Conservation (phyloP, 129 eudicot genomes). For the Lactuca sativa region DNA sequence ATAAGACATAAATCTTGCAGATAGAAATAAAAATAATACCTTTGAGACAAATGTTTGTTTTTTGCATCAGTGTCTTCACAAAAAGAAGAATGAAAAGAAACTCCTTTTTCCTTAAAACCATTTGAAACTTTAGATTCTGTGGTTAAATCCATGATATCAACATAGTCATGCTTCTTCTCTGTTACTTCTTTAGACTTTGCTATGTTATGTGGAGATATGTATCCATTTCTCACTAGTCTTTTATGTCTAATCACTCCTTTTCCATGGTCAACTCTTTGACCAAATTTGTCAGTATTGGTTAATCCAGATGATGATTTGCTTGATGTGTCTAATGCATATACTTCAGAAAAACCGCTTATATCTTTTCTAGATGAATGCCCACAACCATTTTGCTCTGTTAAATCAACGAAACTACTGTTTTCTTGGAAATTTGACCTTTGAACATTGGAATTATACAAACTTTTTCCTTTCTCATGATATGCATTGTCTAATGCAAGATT, state of each 20-base stretch:
- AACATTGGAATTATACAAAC: slow-evolving; percentile 25
- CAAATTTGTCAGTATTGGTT: slow-evolving; percentile 6
- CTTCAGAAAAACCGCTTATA: slow-evolving; percentile 28
- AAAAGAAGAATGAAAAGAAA: slow-evolving; percentile 30
- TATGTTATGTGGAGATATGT: slow-evolving; percentile 73
- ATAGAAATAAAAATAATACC: slow-evolving; percentile 28
- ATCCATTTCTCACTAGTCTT: slow-evolving; percentile 72
- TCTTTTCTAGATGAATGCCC: slow-evolving; percentile 19
- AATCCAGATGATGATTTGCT: slow-evolving; percentile 24
- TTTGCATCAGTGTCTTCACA: slow-evolving; percentile 34
- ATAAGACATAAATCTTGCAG: not conserved
- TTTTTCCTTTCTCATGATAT: slow-evolving; percentile 39
- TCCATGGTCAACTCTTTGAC: not conserved
- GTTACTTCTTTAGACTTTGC: slow-evolving; percentile 48
- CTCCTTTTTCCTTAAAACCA: slow-evolving; percentile 53
- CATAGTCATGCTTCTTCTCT: slow-evolving; percentile 33
- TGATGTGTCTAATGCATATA: slow-evolving; percentile 8
- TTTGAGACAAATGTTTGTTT: slow-evolving; percentile 38
- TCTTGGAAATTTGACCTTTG: slow-evolving; percentile 28
- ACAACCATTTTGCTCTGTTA: slow-evolving; percentile 33
- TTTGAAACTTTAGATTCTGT: slow-evolving; percentile 39
- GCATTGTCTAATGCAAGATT: slow-evolving; percentile 15
- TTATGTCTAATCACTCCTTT: slow-evolving; percentile 40
- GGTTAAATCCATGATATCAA: slow-evolving; percentile 43
- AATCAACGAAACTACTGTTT: slow-evolving; percentile 38